Conservation (phyloP, 768 basidiomycete species). For the Leccinum imitatum region DNA sequence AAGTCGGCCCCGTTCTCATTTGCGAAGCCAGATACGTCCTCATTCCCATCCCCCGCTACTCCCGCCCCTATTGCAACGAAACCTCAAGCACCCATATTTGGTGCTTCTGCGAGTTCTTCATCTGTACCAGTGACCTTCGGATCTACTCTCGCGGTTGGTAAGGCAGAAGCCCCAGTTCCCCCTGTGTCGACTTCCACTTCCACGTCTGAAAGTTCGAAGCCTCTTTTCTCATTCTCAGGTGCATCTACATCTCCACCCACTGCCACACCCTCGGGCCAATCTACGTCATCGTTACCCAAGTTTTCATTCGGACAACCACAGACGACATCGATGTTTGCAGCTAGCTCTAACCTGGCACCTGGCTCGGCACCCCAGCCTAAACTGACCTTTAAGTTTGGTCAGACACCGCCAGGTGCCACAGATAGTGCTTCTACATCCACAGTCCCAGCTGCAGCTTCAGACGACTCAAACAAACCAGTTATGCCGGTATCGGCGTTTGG, state of each 20-base stretch:
- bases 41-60: conserved; percentile 21
- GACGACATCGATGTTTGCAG: conserved; percentile 2
- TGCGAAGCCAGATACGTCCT: conserved; percentile 20
- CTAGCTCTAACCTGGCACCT: conserved; percentile 5
- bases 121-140: conserved; percentile 5
- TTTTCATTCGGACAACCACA: conserved; percentile 29
- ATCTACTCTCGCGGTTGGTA: conserved; percentile 12
- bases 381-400: conserved; percentile 19
- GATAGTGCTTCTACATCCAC: conserved; percentile 21
- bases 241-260: conserved; percentile 9
- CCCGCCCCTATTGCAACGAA: conserved; percentile 8
- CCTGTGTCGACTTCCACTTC: not conserved
- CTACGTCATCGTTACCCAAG: conserved; percentile 17
- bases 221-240: conserved; percentile 25
- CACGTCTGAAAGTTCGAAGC: conserved; percentile 12
- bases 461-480: conserved; percentile 28
- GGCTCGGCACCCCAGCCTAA: conserved; percentile 23
- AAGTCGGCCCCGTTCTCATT: conserved; percentile 16
- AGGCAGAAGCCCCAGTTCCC: conserved; percentile 3
- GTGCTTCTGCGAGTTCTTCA: conserved; percentile 9
- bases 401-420: conserved; percentile 22
- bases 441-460: conserved; percentile 15
- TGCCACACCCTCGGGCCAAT: conserved; percentile 4
- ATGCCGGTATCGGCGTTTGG: conserved; percentile 23
- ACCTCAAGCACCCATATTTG: conserved; percentile 19